These are phyloP conservation scores for Corinectria fuckeliana DNA, from an alignment of 2,329 filamentous ascomycete species.

Conservation along the genomic window DNA sequence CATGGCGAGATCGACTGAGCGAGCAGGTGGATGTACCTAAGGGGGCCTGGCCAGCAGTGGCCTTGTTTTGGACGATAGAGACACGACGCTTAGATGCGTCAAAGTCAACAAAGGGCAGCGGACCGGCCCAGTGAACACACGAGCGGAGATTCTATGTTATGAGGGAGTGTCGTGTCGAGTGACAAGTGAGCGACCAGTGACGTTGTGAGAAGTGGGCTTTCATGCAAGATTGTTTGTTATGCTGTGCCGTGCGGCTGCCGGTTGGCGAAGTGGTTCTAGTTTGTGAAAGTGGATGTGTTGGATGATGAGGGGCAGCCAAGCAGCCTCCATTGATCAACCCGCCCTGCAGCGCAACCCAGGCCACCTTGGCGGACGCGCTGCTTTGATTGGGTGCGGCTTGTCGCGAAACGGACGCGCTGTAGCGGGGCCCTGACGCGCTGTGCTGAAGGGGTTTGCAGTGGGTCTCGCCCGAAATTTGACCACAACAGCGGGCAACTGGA, in stretches of 20 bases:
- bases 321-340: background rate
- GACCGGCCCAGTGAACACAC: slow-evolving; percentile 10
- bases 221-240: slow-evolving; percentile 11
- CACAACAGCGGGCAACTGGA: no score
- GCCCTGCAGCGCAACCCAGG: background rate
- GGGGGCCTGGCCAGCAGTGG: slow-evolving; percentile 10
- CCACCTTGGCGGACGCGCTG: background rate
- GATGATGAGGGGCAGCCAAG: slow-evolving; percentile 14
- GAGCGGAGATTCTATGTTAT: slow-evolving; percentile 11
- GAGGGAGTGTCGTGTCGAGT: slow-evolving; percentile 3
- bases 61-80: slow-evolving; percentile 7
- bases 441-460: slow-evolving; percentile 27
- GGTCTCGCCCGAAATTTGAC: slow-evolving; percentile 22
- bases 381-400: slow-evolving; percentile 33
- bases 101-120: slow-evolving; percentile 16
- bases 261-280: slow-evolving; percentile 2
- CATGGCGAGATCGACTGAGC: slow-evolving; percentile 43
- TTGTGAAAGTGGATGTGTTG: background rate
- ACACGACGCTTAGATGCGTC: background rate
- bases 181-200: background rate
- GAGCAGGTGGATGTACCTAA: background rate
- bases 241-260: slow-evolving; percentile 17
- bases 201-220: slow-evolving; percentile 1
- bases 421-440: slow-evolving; percentile 31
- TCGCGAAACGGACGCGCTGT: slow-evolving; percentile 42